Evolutionary conservation across 208 protist genomes (phyloP), one percentile per base, ranked within the genome.

Genomic region (Porcisia hertigi): DNA sequence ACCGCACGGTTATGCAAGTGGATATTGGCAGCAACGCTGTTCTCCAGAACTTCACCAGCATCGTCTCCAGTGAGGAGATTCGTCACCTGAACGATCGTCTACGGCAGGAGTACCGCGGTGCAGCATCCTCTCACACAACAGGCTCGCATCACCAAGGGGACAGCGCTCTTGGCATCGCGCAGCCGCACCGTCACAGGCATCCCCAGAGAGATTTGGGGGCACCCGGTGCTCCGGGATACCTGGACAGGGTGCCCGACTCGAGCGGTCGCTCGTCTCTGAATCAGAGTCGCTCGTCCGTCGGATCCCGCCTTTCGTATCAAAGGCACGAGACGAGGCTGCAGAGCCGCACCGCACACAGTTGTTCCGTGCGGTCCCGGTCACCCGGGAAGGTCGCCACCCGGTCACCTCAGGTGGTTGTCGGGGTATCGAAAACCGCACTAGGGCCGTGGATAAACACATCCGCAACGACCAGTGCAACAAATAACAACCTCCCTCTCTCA

Each of bases 1-100:
- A 2, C 39, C 5, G 54, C 52, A 23, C 67, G 49, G 81, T 23
- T 69, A 89, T 89, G 85, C 81, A 89, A 79, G 77, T 91, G 8
- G 87, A 88, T 69, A 83, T 89, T 64, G 87, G 84, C 53, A 91
- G 86, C 65, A 81, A 88, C 72, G 79, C 77, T 71, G 88, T 87
- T 55, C 71, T 63, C 55, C 77, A 82, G 66, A 85, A 69, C 36
- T 86, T 80, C 62, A 70, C 57, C 74, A 80, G 76, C 77, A 81
- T 87, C 53, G 65, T 87, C 49, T 63, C 71, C 5, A 87, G 81
- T 69, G 74, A 43, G 9, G 77, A 80, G 41, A 62, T 84, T 8
- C 72, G 78, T 57, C 52, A 86, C 25, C 66, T 85, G 23, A 79
- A 84, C 75, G 52, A 72, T 49, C 74, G 73, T 23, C 67, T 79